Evolutionary conservation across 768 basidiomycete genomes (phyloP).

Genomic region (Pleurotus ostreatus): DNA sequence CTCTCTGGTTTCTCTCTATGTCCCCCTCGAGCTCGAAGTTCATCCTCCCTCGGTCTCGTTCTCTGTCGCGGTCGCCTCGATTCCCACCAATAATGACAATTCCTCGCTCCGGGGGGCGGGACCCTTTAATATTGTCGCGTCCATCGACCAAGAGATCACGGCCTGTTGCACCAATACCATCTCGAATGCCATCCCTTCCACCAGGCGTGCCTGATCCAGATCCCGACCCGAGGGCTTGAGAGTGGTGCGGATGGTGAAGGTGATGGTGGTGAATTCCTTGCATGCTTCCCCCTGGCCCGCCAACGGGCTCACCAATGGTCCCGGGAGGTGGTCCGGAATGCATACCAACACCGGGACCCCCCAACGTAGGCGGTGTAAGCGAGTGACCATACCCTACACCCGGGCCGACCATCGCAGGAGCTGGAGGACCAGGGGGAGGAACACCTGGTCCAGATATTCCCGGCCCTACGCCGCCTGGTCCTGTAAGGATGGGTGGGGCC

Average conservation of each 20-base stretch:
- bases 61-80: conserved; percentile 11
- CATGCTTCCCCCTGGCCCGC: neutral
- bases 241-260: neutral
- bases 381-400: conserved; percentile 6
- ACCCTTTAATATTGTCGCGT: neutral
- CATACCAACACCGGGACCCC: neutral
- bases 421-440: neutral
- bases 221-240: neutral
- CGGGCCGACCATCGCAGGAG: conserved; percentile 2
- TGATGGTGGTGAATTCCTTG: neutral
- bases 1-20: conserved; percentile 6
- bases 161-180: neutral
- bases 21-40: conserved; percentile 11
- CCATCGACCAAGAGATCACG: neutral
- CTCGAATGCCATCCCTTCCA: neutral
- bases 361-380: neutral
- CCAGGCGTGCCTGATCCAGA: neutral
- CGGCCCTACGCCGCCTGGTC: conserved; percentile 3
- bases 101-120: neutral
- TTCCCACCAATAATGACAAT: conserved; percentile 3
- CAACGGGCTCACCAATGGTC: neutral
- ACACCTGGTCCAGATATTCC: conserved; percentile 1
- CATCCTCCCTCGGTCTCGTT: neutral
- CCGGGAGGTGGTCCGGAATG: neutral
- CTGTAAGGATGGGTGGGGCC: neutral